Percentiles rank a stretch among this genome's conserved stretches.
These are phyloP conservation scores for Bidens hawaiensis DNA, from an alignment of 140 eudicot genomes.

Conservation along the genomic window DNA sequence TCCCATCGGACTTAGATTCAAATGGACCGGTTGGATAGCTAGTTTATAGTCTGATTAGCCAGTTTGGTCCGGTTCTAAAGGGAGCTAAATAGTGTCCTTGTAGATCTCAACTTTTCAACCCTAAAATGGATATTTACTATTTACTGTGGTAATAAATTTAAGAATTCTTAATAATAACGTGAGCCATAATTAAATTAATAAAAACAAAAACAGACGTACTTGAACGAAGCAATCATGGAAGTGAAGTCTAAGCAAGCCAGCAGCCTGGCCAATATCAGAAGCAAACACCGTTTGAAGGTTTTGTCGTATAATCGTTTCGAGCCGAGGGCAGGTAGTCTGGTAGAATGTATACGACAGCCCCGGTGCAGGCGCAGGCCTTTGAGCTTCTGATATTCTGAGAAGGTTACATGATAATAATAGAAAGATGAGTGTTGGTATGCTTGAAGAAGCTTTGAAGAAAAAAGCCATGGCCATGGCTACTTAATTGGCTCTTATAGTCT, in stretches of 20 bases:
- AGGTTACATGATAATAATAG: constrained; percentile 13
- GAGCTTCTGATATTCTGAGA: constrained; percentile 14
- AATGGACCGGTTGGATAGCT: too few species aligned
- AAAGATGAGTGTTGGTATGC: constrained; percentile 11
- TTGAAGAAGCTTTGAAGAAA: constrained; percentile 14
- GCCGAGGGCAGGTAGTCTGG: constrained; percentile 27
- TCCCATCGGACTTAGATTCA: too few species aligned
- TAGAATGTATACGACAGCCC: constrained; percentile 39
- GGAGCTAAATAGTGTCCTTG: too few species aligned
- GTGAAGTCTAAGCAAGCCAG: constrained; percentile 59
- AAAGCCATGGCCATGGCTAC: constrained; percentile 17
- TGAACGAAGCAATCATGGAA: constrained; percentile 66
- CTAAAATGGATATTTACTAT: too few species aligned
- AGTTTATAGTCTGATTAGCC: too few species aligned
- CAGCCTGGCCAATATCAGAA: constrained; percentile 39
- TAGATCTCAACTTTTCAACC: too few species aligned
- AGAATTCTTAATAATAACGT: too few species aligned
- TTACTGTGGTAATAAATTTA: too few species aligned
- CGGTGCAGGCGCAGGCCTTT: constrained; percentile 19
- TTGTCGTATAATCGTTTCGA: constrained; percentile 34
- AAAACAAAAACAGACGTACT: constrained; percentile 23
- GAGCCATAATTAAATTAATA: neutral
- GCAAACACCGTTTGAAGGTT: constrained; percentile 29
- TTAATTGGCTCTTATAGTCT: too few species aligned
- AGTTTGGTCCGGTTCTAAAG: too few species aligned